These are phyloP conservation scores for Termitomyces sp. DNA, from an alignment of 768 basidiomycete species.

Conservation along the genomic window DNA sequence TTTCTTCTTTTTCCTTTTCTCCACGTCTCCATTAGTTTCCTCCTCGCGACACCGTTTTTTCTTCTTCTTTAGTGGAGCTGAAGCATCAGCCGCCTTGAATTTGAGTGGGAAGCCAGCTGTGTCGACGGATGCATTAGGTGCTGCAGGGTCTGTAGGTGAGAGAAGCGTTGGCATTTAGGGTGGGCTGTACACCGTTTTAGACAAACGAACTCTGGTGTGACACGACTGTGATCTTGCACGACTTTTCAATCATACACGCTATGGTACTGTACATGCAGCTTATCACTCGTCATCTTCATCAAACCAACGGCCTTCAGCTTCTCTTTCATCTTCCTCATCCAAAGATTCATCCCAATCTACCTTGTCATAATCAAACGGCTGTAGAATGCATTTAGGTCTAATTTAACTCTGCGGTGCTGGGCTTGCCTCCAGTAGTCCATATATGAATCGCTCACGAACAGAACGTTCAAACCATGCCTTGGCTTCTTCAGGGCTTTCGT, in stretches of 20 bases:
- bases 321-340: slow-evolving; percentile 56
- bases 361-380: slow-evolving; percentile 68
- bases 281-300: slow-evolving; percentile 53
- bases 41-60: slow-evolving; percentile 33
- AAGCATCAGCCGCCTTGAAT: background rate
- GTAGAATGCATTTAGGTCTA: slow-evolving; percentile 5
- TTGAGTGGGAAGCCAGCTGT: background rate
- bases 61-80: slow-evolving; percentile 31
- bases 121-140: slow-evolving; percentile 3
- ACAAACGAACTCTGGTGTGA: slow-evolving; percentile 7
- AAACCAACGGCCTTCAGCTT: slow-evolving; percentile 71
- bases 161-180: slow-evolving; percentile 40
- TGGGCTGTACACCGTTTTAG: slow-evolving; percentile 26
- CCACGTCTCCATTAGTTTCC: slow-evolving; percentile 13
- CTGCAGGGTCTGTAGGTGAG: slow-evolving; percentile 1
- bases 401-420: background rate
- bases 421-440: slow-evolving; percentile 70
- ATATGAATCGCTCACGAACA: slow-evolving; percentile 70
- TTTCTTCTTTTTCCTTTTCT: slow-evolving; percentile 27
- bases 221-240: slow-evolving; percentile 9
- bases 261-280: background rate
- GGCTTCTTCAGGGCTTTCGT: slow-evolving; percentile 48
- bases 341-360: slow-evolving; percentile 76
- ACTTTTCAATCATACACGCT: background rate
- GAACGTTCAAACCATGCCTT: slow-evolving; percentile 52